Percentiles rank a stretch among this genome's conserved stretches.
Evolutionary conservation across 495 filamentous ascomycete genomes (phyloP).

Genomic region (Xylaria castorea): DNA sequence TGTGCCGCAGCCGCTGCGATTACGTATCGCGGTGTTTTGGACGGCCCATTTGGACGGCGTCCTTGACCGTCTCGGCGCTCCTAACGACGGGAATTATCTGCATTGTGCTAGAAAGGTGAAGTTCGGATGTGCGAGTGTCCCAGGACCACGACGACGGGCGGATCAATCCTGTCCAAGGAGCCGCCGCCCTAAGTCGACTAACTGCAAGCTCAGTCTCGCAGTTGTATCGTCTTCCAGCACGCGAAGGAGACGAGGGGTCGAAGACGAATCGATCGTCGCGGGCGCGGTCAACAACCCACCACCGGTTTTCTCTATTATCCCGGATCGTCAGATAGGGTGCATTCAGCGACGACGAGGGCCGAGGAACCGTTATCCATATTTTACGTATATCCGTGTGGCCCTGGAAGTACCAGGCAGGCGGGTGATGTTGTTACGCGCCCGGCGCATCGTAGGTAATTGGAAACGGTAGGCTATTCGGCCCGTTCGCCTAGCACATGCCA

Average conservation of each 20-base stretch:
- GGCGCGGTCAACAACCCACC: background rate
- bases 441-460: slow-evolving; percentile 11
- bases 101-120: background rate
- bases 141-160: background rate
- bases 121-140: background rate
- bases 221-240: background rate
- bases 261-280: background rate
- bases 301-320: background rate
- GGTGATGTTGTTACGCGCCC: background rate
- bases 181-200: background rate
- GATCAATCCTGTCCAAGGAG: background rate
- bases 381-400: background rate
- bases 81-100: background rate
- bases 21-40: background rate
- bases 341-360: background rate
- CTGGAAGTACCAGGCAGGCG: background rate
- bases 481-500: slow-evolving; percentile 16
- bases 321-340: background rate
- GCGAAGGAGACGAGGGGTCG: background rate
- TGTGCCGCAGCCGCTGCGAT: background rate
- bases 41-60: background rate
- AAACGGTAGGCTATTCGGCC: slow-evolving; percentile 12
- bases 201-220: background rate
- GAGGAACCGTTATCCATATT: slow-evolving; percentile 3
- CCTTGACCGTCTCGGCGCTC: background rate